Evolutionary conservation across 2,329 filamentous ascomycete species (phyloP).

Genomic region (Fusarium sacchari): DNA sequence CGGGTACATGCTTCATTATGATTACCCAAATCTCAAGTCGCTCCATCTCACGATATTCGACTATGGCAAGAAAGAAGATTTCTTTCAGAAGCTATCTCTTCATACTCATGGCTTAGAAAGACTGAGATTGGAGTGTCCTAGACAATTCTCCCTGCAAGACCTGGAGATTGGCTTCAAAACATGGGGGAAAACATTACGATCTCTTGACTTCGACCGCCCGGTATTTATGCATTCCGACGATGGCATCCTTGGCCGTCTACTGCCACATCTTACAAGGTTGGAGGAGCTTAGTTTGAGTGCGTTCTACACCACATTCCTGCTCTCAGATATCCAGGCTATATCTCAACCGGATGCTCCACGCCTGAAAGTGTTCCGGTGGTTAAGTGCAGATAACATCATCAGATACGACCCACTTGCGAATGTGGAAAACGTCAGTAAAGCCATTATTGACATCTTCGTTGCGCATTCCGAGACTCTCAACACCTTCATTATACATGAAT

Average conservation of each 20-base stretch:
- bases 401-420: too few species aligned
- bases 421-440: background rate
- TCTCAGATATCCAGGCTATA: background rate
- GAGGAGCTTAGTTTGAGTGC: background rate
- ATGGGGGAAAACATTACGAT: conserved; percentile 17
- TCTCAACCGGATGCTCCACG: background rate
- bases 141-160: background rate
- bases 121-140: background rate
- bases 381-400: background rate
- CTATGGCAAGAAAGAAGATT: too few species aligned
- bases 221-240: background rate
- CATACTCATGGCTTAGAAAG: background rate
- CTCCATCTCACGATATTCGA: background rate
- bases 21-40: background rate
- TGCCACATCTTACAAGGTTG: background rate
- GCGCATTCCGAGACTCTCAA: background rate
- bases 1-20: background rate
- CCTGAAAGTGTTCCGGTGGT: background rate
- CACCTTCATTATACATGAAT: background rate
- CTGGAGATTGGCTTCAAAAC: background rate
- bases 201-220: background rate
- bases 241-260: background rate
- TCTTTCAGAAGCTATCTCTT: background rate
- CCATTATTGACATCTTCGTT: background rate
- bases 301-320: background rate